These are phyloP conservation scores for Neurospora cerealis DNA, from an alignment of 495 filamentous ascomycete genomes.

Conservation along the genomic window DNA sequence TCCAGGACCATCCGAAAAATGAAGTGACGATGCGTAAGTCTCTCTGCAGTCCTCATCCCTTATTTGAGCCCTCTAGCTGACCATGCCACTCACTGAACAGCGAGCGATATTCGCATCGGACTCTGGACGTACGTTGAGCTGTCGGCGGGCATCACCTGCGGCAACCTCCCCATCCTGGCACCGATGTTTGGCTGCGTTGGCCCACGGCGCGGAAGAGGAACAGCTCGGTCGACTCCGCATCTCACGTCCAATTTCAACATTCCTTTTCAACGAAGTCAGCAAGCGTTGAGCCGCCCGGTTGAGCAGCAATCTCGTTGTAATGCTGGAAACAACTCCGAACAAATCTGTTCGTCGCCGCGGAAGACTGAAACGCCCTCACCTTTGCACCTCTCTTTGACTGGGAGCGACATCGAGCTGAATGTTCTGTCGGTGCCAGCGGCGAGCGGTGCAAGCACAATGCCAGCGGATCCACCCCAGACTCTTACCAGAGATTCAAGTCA, in stretches of 20 bases:
- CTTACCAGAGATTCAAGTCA: neutral
- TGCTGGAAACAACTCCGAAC: neutral
- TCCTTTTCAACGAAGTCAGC: neutral
- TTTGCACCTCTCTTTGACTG: neutral
- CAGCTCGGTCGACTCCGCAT: neutral
- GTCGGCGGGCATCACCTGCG: constrained; percentile 12
- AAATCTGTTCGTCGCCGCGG: neutral
- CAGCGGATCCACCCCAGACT: neutral
- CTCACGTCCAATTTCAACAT: neutral
- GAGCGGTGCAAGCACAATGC: neutral
- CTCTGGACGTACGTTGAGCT: constrained; percentile 14
- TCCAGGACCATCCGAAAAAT: neutral
- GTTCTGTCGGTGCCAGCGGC: neutral
- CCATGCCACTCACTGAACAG: neutral
- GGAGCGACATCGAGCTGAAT: neutral
- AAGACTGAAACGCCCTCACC: neutral
- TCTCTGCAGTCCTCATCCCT: neutral
- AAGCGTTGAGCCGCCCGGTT: neutral
- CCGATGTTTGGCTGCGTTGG: constrained; percentile 7
- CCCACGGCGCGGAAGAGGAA: neutral
- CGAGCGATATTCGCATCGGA: constrained; percentile 1
- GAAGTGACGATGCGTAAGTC: neutral
- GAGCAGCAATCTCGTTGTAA: neutral
- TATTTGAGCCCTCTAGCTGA: neutral
- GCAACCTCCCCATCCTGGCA: constrained; percentile 10